Evolutionary conservation across 768 basidiomycete species (phyloP).

Genomic region (Leccinum rimulosum): DNA sequence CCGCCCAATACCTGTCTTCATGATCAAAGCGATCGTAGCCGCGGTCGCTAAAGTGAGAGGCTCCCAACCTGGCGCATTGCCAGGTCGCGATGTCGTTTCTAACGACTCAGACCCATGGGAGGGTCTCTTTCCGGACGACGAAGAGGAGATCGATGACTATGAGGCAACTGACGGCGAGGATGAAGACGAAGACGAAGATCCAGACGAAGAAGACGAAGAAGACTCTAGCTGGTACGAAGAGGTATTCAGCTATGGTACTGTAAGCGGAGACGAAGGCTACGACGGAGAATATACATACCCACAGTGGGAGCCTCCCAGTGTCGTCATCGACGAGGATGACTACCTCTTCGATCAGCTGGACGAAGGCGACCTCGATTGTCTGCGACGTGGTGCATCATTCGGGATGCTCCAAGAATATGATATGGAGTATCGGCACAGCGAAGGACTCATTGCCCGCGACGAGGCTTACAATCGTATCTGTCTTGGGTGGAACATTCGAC

Average conservation of each 20-base stretch:
- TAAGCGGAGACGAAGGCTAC: constrained; percentile 37
- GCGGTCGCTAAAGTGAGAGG: constrained; percentile 47
- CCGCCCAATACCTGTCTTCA: constrained; percentile 66
- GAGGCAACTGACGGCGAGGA: constrained; percentile 24
- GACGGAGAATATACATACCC: constrained; percentile 42
- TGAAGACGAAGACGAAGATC: constrained; percentile 25
- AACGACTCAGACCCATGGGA: constrained; percentile 64
- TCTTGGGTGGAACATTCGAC: constrained; percentile 67
- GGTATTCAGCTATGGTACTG: constrained; percentile 35
- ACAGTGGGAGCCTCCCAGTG: constrained; percentile 58
- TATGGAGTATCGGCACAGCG: constrained; percentile 53
- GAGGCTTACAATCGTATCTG: constrained; percentile 46
- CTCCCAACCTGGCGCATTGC: constrained; percentile 14
- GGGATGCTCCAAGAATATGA: constrained; percentile 56
- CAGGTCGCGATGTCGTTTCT: constrained; percentile 30
- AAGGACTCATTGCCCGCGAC: constrained; percentile 50
- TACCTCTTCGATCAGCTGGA: constrained; percentile 35
- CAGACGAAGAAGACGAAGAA: constrained; percentile 32
- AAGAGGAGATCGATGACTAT: constrained; percentile 41
- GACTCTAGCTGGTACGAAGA: constrained; percentile 31
- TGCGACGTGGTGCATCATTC: constrained; percentile 57
- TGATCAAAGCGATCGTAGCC: constrained; percentile 58
- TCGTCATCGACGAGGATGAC: constrained; percentile 35
- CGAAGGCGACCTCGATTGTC: constrained; percentile 39
- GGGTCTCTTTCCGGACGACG: constrained; percentile 57